phyloP scores from a whole-genome alignment of 495 filamentous ascomycete species.

The Penicillium verhagenii region DNA sequence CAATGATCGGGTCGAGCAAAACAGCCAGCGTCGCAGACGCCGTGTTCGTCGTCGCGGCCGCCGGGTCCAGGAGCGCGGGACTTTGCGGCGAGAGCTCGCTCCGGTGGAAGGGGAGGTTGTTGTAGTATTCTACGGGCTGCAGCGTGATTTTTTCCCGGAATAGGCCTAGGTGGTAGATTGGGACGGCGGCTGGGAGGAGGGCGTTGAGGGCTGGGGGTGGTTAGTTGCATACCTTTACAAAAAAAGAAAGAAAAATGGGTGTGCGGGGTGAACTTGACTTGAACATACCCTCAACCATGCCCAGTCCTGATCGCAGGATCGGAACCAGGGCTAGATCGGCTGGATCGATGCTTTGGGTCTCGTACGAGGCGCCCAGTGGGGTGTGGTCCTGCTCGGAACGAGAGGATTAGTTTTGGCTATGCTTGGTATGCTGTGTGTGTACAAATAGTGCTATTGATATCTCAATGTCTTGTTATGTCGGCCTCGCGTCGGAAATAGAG shows the following conservation, averaged over 20 bases:
- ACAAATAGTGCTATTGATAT: too few species aligned
- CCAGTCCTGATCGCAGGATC: conserved; percentile 84
- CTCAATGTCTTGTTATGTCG: too few species aligned
- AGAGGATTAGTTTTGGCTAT: background rate
- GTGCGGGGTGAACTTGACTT: too few species aligned
- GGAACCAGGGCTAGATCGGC: conserved; percentile 77
- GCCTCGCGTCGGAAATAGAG: too few species aligned
- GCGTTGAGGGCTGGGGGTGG: conserved; percentile 79
- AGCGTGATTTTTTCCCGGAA: conserved; percentile 85
- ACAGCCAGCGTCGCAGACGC: conserved; percentile 65
- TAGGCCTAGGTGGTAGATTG: conserved; percentile 90
- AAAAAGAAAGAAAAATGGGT: conserved; percentile 1
- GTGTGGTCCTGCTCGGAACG: conserved; percentile 57
- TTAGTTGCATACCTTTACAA: too few species aligned
- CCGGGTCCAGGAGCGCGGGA: conserved; percentile 32
- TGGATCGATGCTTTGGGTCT: conserved; percentile 58
- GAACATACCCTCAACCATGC: conserved; percentile 74
- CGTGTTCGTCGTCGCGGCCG: conserved; percentile 21
- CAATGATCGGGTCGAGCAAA: conserved; percentile 88
- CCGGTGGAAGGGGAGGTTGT: conserved; percentile 81
- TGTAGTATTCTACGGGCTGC: conserved; percentile 96
- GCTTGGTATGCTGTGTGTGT: too few species aligned
- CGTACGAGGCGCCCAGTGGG: conserved; percentile 70
- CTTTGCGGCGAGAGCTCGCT: conserved; percentile 28
- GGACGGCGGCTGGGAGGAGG: conserved; percentile 75